These are phyloP conservation scores for Aureobasidium sp. DNA, from an alignment of 2,329 filamentous ascomycete genomes.

Conservation along the genomic window DNA sequence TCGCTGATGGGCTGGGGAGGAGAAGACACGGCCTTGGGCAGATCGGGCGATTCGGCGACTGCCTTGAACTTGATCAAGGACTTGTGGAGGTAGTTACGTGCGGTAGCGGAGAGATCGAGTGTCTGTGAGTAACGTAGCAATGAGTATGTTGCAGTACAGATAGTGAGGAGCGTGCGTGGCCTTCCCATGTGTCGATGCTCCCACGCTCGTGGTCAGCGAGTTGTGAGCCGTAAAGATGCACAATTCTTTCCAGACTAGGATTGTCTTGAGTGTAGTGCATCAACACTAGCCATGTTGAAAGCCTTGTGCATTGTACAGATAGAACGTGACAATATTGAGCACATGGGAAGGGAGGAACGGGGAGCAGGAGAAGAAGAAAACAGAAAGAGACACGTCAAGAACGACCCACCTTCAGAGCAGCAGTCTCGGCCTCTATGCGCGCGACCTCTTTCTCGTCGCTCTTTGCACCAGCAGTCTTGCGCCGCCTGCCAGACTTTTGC, in stretches of 20 bases:
- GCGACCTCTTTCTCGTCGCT: conserved; percentile 43
- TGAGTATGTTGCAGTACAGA: neutral
- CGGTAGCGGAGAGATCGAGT: conserved; percentile 45
- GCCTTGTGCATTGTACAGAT: neutral
- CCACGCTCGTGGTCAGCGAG: neutral
- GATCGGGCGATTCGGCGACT: conserved; percentile 44
- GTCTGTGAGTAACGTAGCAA: conserved; percentile 28
- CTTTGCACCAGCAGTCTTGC: conserved; percentile 46
- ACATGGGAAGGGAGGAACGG: neutral
- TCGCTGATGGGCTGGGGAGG: conserved; percentile 35
- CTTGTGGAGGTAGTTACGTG: conserved; percentile 50
- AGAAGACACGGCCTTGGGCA: conserved; percentile 37
- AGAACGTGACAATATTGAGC: neutral
- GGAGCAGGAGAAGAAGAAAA: conserved; percentile 4
- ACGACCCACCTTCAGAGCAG: conserved; percentile 47
- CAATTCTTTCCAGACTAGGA: neutral
- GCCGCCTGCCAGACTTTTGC: conserved; percentile 62
- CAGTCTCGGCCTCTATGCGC: conserved; percentile 57
- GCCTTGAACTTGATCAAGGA: conserved; percentile 52
- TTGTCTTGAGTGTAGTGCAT: neutral
- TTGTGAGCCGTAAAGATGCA: neutral
- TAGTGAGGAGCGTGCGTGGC: neutral
- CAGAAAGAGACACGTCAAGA: neutral
- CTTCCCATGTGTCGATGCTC: neutral
- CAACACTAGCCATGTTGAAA: neutral